Conservation (phyloP, 768 basidiomycete genomes). For the Pholiota microspora region DNA sequence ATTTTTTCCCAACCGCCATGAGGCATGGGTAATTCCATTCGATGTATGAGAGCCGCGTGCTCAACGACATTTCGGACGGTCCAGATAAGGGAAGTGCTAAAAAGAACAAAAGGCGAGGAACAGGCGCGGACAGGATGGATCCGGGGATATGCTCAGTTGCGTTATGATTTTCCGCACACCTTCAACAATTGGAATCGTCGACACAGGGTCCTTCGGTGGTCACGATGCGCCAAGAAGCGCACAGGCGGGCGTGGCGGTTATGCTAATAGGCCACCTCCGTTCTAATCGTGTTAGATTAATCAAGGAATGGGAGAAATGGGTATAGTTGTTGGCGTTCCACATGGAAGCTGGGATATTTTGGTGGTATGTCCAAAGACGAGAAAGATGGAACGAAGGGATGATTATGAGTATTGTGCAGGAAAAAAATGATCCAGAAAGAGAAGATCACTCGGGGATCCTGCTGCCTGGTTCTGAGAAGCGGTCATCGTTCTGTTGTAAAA, state of each 20-base stretch:
- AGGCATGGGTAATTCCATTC: background rate
- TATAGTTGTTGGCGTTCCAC: background rate
- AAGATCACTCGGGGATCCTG: background rate
- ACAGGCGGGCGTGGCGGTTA: background rate
- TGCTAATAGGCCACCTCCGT: background rate
- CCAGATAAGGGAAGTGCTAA: background rate
- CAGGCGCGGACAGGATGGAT: background rate
- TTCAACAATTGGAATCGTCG: background rate
- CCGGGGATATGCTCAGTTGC: background rate
- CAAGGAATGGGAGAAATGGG: background rate
- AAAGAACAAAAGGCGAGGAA: slow-evolving; percentile 1
- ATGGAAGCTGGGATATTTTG: background rate
- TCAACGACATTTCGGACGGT: background rate
- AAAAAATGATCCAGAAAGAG: no score
- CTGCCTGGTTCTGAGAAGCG: slow-evolving; percentile 32
- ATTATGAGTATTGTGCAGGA: no score
- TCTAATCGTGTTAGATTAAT: background rate
- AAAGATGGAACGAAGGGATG: no score
- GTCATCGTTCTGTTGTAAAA: slow-evolving; percentile 34
- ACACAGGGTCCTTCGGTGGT: background rate
- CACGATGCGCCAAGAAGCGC: background rate
- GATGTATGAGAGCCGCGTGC: background rate
- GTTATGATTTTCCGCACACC: background rate
- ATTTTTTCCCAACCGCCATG: background rate
- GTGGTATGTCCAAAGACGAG: no score